These are phyloP conservation scores for Artemisia annua DNA, from an alignment of 129 eudicot genomes.

Conservation along the genomic window DNA sequence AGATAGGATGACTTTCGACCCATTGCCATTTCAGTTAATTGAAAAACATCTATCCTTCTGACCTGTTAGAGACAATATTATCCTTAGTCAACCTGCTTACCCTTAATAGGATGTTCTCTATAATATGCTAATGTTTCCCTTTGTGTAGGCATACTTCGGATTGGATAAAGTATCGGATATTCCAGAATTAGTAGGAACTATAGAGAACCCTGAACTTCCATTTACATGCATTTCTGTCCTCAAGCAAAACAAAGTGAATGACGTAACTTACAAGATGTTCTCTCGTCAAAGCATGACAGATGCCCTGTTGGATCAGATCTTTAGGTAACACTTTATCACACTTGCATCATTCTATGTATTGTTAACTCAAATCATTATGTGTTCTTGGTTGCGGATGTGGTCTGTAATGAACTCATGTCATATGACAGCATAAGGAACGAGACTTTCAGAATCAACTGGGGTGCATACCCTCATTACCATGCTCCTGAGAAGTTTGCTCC, in stretches of 20 bases:
- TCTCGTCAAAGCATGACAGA: conserved; percentile 76
- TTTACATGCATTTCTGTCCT: conserved; percentile 81
- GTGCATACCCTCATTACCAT: conserved; percentile 91
- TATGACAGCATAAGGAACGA: conserved; percentile 58
- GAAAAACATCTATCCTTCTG: neutral
- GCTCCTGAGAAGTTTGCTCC: conserved; percentile 93
- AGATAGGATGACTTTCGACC: neutral
- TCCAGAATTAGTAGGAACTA: conserved; percentile 82
- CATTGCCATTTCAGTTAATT: neutral
- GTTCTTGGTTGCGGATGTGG: neutral
- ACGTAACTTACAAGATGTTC: conserved; percentile 84
- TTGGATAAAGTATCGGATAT: conserved; percentile 48
- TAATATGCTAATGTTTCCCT: conserved; percentile 11
- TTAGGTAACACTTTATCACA: conserved; percentile 51
- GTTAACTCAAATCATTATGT: neutral
- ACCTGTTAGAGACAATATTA: neutral
- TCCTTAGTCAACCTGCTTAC: neutral
- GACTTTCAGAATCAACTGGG: conserved; percentile 83
- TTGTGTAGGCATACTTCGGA: conserved; percentile 78
- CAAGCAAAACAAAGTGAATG: conserved; percentile 60
- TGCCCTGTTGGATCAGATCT: conserved; percentile 64
- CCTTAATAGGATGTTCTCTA: neutral
- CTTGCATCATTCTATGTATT: neutral
- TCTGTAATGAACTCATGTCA: conserved; percentile 20
- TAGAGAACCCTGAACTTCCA: conserved; percentile 63